phyloP scores from a whole-genome alignment of 345 rosid species.

The Linum trigynum region DNA sequence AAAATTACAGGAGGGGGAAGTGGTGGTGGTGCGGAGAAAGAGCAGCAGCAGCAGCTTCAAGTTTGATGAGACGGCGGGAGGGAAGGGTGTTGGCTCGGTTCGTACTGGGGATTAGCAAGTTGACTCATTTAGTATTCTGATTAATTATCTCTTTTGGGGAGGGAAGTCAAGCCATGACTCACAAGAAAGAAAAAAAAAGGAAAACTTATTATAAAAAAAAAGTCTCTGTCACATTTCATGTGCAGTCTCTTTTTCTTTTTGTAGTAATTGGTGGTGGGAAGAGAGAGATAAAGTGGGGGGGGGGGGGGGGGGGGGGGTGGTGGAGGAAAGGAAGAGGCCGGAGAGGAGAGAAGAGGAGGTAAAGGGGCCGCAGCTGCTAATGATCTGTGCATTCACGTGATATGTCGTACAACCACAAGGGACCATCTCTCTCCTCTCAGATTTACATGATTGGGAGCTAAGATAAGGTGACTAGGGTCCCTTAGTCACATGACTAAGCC shows the following conservation, averaged over 20 bases:
- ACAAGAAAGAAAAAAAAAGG: too few species aligned
- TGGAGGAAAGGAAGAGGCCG: not conserved
- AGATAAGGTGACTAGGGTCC: too few species aligned
- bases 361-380: slow-evolving; percentile 17
- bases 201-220: too few species aligned
- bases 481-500: too few species aligned
- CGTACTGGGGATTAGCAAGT: not conserved
- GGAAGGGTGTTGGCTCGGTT: slow-evolving; percentile 2
- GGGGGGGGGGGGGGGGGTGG: too few species aligned
- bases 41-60: not conserved
- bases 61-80: not conserved
- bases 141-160: too few species aligned
- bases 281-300: not conserved
- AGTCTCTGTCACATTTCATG: too few species aligned
- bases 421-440: slow-evolving; percentile 37
- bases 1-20: not conserved
- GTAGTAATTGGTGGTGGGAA: too few species aligned
- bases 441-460: slow-evolving; percentile 39
- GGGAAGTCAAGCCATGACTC: too few species aligned
- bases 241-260: too few species aligned
- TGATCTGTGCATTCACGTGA: slow-evolving; percentile 48
- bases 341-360: slow-evolving; percentile 10
- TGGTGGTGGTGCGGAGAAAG: too few species aligned
- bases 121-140: too few species aligned
- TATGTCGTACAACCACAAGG: slow-evolving; percentile 28